Base-by-base conservation (phyloP, 495 filamentous ascomycete species). In the Immersiella caudata region DNA sequence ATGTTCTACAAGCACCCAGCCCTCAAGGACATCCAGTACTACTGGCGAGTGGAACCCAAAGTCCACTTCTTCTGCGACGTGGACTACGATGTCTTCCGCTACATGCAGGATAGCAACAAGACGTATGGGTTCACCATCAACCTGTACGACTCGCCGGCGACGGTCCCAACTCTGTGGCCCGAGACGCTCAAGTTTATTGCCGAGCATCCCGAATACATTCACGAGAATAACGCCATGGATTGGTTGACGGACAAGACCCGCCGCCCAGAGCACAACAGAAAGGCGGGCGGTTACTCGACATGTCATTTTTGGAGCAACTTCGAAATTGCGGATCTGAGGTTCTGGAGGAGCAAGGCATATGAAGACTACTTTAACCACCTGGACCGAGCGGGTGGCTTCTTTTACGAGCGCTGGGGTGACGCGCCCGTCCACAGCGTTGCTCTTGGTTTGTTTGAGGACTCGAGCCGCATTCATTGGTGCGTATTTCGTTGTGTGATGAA, bases 221-320 rank as follows among this genome's bases (percentile, higher is more conserved):
- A 90, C 68, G 79, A 88, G 56, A 92, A 97, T 78, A 96, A 92
- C 76, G 93, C 96, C 74, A 85, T 91, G 82, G 79, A 84, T 18
- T 99, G 95, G 94, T 76, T 99, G 71, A 89, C 87, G 18, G 95
- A 99, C 73, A 87, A 85, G 49, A 76, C 83, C 52, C 84, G 87
- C 60, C 86, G 96, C 57, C 95, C 96, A 8, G 85, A 92, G 20
- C 91, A 97, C 78, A 91, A 90, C 71, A 68, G 80, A 21, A 86
- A 88, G 58, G 94, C 93, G 33, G 88, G 95, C 66, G 95, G 95
- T 46, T 99, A 97, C 83, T 95, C 92, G 12, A 99, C 96, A n/a
- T 99, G 96, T 78, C 96, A 99, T 79, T 99, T 99, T 83, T 99
- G 96, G 96, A 93, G 88, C 66, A 99, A 99, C 80, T 99, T 99